Evolutionary conservation across 441 rosid genomes (phyloP).

Genomic region (Arabidopsis lyrata): DNA sequence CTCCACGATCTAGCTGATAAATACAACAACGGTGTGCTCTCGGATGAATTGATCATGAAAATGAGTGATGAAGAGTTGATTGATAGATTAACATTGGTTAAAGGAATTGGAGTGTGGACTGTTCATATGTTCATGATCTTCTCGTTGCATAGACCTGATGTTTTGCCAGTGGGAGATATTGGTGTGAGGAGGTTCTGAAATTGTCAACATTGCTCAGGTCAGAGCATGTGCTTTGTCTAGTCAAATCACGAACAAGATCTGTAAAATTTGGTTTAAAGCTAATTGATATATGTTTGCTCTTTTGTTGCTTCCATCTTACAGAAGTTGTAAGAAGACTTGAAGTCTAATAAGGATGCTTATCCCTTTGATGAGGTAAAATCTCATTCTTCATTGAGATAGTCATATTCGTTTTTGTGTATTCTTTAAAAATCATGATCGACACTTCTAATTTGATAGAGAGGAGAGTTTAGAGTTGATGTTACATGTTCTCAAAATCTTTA

Average conservation of each 20-base stretch:
- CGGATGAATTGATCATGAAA: too few relatives aligned
- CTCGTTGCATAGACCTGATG: too few relatives aligned
- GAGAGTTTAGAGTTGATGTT: conserved; percentile 11
- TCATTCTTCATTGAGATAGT: neutral
- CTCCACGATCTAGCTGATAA: too few relatives aligned
- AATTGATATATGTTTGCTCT: neutral
- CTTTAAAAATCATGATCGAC: too few relatives aligned
- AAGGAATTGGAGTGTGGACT: too few relatives aligned
- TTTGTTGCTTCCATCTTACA: conserved; percentile 39
- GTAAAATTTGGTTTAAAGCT: neutral
- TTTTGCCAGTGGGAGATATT: too few relatives aligned
- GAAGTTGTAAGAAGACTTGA: conserved; percentile 75
- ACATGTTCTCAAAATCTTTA: neutral
- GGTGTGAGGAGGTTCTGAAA: conserved; percentile 44
- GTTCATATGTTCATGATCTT: too few relatives aligned
- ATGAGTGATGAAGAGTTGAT: too few relatives aligned
- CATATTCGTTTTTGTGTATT: neutral
- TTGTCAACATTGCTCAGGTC: conserved; percentile 92
- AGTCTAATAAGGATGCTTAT: conserved; percentile 62
- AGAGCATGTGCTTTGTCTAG: conserved; percentile 10
- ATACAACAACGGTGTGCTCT: too few relatives aligned
- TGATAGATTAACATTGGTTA: too few relatives aligned
- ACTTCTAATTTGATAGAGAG: neutral
- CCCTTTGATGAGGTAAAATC: conserved; percentile 79
- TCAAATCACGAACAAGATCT: neutral